Evolutionary conservation across 805 yeast species (phyloP), one percentile per base, ranked within the genome.

Genomic region (Candida hungchunana): DNA sequence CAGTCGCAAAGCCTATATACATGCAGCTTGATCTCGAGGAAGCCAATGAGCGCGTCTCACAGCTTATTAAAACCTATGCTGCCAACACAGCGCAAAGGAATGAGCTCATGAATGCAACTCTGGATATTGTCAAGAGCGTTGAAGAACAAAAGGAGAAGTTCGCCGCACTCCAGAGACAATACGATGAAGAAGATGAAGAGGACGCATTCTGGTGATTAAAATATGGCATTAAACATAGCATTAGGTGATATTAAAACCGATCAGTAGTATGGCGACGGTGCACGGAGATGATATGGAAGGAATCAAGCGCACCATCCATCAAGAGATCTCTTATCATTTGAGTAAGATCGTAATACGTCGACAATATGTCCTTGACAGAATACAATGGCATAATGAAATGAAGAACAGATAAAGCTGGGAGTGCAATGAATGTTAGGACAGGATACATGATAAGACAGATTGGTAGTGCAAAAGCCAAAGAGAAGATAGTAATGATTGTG

Each of bases 181-280:
- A 44, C 22, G 60, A 51, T 34, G 55, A 55, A 31, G 58, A 56
- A 37, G 60, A 57, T 18, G 62, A 57, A 12, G 59, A 53, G 24
- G 48, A 42, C 30, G 40, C 56, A 15, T 29, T 55, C n/a, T 56
- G 59, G 59, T 55, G 39, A 50, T 6, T 13, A 15, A 7, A 26
- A 20, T 11, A 20, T 20, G 10, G 11, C 23, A 8, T 20, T 11
- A 20, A 8, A 8, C 10, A 20, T 11, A 8, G 23, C 11, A 20
- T 8, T 20, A 8, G 23, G 11, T 14, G 12, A 8, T 14, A 7
- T 26, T 6, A 26, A 10, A 14, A 12, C 14, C 22, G 19, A 12
- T 9, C 19, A 19, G 13, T 26, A 14, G 29, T 15, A 17, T 26
- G 29, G 29, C 29, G 29, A 7, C 23, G 23, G 10, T 21, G 8